Evolutionary conservation across 805 yeast genomes (phyloP).

Genomic region (Kluyveromyces wickerhamii): DNA sequence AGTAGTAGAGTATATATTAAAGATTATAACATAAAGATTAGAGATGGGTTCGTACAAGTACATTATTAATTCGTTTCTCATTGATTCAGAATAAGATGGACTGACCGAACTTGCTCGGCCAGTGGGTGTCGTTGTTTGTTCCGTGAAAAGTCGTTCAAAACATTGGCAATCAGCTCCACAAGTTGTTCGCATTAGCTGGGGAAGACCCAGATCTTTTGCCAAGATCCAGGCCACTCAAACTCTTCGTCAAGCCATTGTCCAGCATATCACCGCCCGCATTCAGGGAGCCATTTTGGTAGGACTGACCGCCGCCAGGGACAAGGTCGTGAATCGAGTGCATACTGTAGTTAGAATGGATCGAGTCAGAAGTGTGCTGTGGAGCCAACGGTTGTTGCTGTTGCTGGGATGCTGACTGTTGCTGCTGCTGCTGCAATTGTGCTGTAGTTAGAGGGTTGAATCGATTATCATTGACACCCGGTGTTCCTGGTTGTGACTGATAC

Average conservation of each 20-base stretch:
- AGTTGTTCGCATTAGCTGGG: slow-evolving; percentile 2
- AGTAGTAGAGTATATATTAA: too few relatives aligned
- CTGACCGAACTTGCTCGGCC: too few relatives aligned
- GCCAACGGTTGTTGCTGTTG: slow-evolving; percentile 12
- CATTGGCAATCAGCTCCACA: slow-evolving; percentile 12
- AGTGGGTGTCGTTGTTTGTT: too few relatives aligned
- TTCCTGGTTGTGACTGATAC: slow-evolving; percentile 9
- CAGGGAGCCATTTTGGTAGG: background rate
- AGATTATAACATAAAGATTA: too few relatives aligned
- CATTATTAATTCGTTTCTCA: slow-evolving; percentile 5
- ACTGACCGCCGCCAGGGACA: slow-evolving; percentile 2
- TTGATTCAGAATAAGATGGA: slow-evolving; percentile 1
- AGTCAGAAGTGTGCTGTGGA: slow-evolving; percentile 30
- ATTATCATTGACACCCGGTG: slow-evolving; percentile 9
- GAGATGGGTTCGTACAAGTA: slow-evolving; percentile 5
- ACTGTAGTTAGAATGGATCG: slow-evolving; percentile 28
- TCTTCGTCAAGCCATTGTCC: slow-evolving; percentile 27
- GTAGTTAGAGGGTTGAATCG: slow-evolving; percentile 1
- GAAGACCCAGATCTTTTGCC: slow-evolving; percentile 8
- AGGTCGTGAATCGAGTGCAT: slow-evolving; percentile 26
- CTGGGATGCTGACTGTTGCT: slow-evolving; percentile 6
- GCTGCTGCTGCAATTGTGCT: slow-evolving; percentile 3
- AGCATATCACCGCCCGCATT: slow-evolving; percentile 12
- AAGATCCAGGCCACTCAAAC: slow-evolving; percentile 28
- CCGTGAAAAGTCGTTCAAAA: too few relatives aligned